Evolutionary conservation across 768 basidiomycete species (phyloP).

Genomic region (Lyophyllum shimeji): DNA sequence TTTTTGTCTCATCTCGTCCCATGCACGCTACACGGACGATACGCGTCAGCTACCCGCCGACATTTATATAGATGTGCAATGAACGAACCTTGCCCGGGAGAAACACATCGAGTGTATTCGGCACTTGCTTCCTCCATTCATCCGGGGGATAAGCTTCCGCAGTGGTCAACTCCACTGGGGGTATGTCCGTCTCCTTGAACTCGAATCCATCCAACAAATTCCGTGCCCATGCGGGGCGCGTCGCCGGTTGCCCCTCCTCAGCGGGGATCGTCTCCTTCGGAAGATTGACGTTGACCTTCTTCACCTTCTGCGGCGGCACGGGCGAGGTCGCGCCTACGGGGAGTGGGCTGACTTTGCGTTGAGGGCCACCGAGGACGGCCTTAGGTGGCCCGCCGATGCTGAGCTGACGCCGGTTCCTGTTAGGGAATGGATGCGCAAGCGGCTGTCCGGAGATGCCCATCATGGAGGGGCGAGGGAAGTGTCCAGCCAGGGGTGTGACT

Average conservation of each 20-base stretch:
- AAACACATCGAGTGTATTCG: conserved; percentile 74
- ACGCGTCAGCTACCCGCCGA: conserved; percentile 11
- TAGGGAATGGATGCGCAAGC: conserved; percentile 49
- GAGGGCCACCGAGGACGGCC: conserved; percentile 77
- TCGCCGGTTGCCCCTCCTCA: conserved; percentile 40
- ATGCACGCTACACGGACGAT: conserved; percentile 51
- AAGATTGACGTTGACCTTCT: conserved; percentile 70
- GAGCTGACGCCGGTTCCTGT: conserved; percentile 64
- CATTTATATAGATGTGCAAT: not conserved
- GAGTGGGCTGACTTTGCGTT: conserved; percentile 72
- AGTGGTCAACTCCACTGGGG: conserved; percentile 36
- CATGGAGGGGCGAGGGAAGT: conserved; percentile 54
- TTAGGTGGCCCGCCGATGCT: conserved; percentile 90
- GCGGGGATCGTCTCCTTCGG: conserved; percentile 63
- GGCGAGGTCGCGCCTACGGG: conserved; percentile 32
- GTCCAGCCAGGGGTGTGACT: conserved; percentile 59
- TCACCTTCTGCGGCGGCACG: conserved; percentile 45
- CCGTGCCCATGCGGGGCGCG: conserved; percentile 61
- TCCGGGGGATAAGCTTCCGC: conserved; percentile 68
- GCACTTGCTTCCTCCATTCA: conserved; percentile 53
- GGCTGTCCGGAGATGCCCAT: conserved; percentile 35
- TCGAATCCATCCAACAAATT: conserved; percentile 39
- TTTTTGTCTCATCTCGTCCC: conserved; percentile 70
- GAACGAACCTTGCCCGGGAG: conserved; percentile 72
- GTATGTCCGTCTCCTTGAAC: conserved; percentile 20